These are phyloP conservation scores for Neoboletus subvelutipes DNA, from an alignment of 768 basidiomycete genomes.

Conservation along the genomic window DNA sequence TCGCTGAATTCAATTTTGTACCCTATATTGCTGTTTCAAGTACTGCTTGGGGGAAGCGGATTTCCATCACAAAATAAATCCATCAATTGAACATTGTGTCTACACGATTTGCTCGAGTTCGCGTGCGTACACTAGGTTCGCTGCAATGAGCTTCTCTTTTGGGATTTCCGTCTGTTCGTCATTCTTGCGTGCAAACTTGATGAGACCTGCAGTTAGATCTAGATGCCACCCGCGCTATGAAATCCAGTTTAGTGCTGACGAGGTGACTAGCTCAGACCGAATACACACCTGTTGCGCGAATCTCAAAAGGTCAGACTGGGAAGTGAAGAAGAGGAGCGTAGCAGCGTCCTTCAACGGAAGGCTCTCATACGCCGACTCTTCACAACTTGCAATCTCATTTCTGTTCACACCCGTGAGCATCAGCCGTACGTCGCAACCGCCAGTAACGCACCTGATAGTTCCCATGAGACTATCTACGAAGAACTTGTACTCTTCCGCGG, in stretches of 20 bases:
- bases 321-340: constrained; percentile 88
- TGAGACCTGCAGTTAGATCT: constrained; percentile 62
- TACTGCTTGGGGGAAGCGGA: not conserved
- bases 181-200: constrained; percentile 77
- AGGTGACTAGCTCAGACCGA: not conserved
- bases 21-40: not conserved
- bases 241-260: not conserved
- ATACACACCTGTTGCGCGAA: constrained; percentile 77
- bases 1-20: constrained; percentile 10
- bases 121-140: constrained; percentile 76
- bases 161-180: constrained; percentile 86
- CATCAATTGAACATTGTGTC: constrained; percentile 12
- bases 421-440: not conserved
- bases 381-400: constrained; percentile 96
- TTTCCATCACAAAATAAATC: not conserved
- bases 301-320: constrained; percentile 72
- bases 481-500: constrained; percentile 92
- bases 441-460: constrained; percentile 72
- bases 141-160: constrained; percentile 77
- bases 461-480: constrained; percentile 93
- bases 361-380: constrained; percentile 91
- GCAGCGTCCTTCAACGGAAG: constrained; percentile 88
- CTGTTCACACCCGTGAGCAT: constrained; percentile 39
- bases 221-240: constrained; percentile 82
- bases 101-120: constrained; percentile 92